Evolutionary conservation across 164 flowering plant genomes (phyloP).

Genomic region (Taxillus chinensis): DNA sequence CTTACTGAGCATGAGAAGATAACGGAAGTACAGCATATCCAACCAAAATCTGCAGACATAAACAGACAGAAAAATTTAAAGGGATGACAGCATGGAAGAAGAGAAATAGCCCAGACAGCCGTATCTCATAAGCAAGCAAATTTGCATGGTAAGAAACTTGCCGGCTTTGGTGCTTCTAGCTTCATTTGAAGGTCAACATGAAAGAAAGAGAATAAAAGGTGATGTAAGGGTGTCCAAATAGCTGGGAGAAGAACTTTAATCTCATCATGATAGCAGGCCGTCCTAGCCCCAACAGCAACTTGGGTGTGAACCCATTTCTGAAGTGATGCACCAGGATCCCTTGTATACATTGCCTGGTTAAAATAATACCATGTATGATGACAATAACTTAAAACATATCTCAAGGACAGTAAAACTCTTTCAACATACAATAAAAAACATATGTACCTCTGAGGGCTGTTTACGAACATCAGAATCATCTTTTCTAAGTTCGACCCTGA

Average conservation of each 20-base stretch:
- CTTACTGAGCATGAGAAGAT: constrained; percentile 85
- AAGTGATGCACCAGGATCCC: constrained; percentile 55
- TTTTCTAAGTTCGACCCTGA: constrained; percentile 79
- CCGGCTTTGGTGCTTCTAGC: constrained; percentile 96
- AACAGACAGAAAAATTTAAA: constrained; percentile 3
- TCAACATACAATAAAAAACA: background rate
- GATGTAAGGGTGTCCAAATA: constrained; percentile 76
- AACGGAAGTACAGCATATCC: constrained; percentile 91
- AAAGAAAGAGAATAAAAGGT: constrained; percentile 81
- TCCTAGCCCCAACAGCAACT: constrained; percentile 85
- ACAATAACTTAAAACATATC: constrained; percentile 1
- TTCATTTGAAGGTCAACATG: constrained; percentile 94
- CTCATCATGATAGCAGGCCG: constrained; percentile 91
- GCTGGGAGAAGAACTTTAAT: constrained; percentile 83
- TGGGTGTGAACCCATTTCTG: constrained; percentile 91
- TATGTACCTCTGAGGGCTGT: constrained; percentile 78
- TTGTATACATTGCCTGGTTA: constrained; percentile 71
- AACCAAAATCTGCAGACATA: constrained; percentile 59
- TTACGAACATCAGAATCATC: constrained; percentile 77
- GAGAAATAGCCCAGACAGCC: background rate
- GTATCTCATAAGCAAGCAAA: background rate
- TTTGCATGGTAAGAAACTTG: constrained; percentile 17
- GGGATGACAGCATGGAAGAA: background rate
- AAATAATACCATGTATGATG: constrained; percentile 1
- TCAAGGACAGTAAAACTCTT: background rate